Evolutionary conservation across 371 early-diverging fungal genomes (phyloP), one percentile per base, ranked within the genome.

Genomic region (Apophysomyces trapeziformis): DNA sequence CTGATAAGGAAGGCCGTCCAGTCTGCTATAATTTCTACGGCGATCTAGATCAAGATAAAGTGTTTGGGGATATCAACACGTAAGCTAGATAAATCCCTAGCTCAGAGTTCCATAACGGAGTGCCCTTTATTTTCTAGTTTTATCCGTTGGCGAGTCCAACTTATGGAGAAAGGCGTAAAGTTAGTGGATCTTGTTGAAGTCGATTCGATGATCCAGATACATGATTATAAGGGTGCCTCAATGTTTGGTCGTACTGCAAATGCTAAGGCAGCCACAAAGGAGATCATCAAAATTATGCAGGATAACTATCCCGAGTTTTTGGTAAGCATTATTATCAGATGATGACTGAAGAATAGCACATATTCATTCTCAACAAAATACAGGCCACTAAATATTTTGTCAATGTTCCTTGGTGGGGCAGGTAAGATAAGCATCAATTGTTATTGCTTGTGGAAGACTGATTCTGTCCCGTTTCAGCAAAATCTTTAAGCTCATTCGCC

Each of bases 21-120:
- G 87, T 86, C 14, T 86, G 86, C 38, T 88, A 88, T 67, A 87
- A 87, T 58, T 79, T 83, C 38, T 88, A 88, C 68, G 88, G 89
- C 58, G 77, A 74, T 12, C 41, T 86, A 12, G 80, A 86, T 66
- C 84, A 85, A 64, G 72, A 84, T 21, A 66, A 70, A 45, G 87
- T 86, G 14, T 88, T 88, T 80, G 84, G 74, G 16, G 81, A 87
- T 57, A 60, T 81, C 9, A 70, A 78, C 35, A 81, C 62, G 77
- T 80, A 69, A 67, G 47, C 7, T 45, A 12, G 32, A 7, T 21
- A 14, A 2, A 26, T 26, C 32, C 2, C 2, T 26, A 26, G 0
- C 2, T 3, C 32, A 26, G 18, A 14, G 44, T 26, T 16, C 13
- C 7, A 18, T 36, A 69, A 26, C 32, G 3, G 32, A 2, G 32